phyloP scores from a whole-genome alignment of 2,329 filamentous ascomycete genomes.

The Colletotrichum sp. region DNA sequence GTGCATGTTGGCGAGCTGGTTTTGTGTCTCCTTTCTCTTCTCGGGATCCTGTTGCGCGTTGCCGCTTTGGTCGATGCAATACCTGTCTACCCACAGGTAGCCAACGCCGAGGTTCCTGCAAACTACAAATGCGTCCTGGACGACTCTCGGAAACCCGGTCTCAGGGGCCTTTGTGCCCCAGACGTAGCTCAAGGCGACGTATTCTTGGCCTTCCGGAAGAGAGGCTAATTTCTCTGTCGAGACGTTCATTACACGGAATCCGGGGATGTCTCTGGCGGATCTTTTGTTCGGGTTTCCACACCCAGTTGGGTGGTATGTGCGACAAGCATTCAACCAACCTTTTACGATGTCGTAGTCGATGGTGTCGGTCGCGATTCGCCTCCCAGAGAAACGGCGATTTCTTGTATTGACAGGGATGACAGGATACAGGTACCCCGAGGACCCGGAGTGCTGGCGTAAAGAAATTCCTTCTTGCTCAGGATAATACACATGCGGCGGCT shows the following conservation, averaged over 20 bases:
- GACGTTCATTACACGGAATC: background rate
- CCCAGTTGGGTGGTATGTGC: background rate
- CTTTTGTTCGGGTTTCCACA: background rate
- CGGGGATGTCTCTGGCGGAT: background rate
- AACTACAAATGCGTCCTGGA: conserved; percentile 31
- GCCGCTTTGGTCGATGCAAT: conserved; percentile 34
- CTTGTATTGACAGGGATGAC: background rate
- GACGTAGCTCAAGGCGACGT: conserved; percentile 39
- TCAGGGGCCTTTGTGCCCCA: conserved; percentile 25
- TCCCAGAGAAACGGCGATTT: background rate
- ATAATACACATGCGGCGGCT: background rate
- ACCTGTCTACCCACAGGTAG: conserved; percentile 44
- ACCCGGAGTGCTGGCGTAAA: background rate
- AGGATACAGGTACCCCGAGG: background rate
- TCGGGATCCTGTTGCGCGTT: conserved; percentile 24
- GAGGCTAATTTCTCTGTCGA: background rate
- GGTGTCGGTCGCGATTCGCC: background rate
- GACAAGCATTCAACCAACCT: background rate
- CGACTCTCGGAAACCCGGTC: background rate
- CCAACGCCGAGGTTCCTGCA: conserved; percentile 35
- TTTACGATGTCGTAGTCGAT: background rate
- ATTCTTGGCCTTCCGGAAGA: conserved; percentile 11
- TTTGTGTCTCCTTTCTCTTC: background rate
- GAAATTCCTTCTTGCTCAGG: background rate
- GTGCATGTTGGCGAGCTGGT: conserved; percentile 41